Base-by-base conservation (phyloP, 2,329 filamentous ascomycete genomes). In the Hypoxylon sp. region DNA sequence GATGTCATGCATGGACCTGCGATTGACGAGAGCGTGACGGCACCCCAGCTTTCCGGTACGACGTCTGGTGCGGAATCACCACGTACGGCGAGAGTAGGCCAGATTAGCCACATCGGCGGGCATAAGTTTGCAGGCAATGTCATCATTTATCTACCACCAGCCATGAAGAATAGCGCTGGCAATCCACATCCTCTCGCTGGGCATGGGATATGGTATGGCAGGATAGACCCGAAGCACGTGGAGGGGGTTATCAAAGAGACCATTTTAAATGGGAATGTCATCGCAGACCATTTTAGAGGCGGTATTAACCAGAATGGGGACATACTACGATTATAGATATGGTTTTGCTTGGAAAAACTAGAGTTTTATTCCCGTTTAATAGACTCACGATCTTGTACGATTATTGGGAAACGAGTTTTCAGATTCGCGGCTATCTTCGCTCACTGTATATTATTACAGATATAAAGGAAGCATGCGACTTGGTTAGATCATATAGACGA, bases 81-180 rank as follows among this genome's bases (percentile, higher is more conserved):
- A 7, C 58, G 60, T 5, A 73, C 78, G 1, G 88, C 84, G 2
- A 75, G 85, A 36, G 80, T 92, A 0, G 90, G 83, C 0, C 64
- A 87, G 45, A 88, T 92, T 46, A 90, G 86, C 54, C 90, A 95
- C 63, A 86, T 95, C 43, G 89, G 90, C 1, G 90, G 90, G 0
- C 90, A 95, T 71, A 92, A 91, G 68, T 93, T 87, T 67, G 90
- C 90, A 0, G 90, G 90, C 1, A 95, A 95, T 68, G 82, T 93
- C 25, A 91, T 94, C 36, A 72, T 94, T 1, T 94, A 94, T 64
- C 68, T 94, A 4, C 90, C 90, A 3, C 87, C 85, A 0, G 65
- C 64, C 0, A 51, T 75, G 55, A 75, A 67, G 54, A 69, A 67
- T 2, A 61, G 50, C 20, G 72, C 70, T 3, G 78, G 76, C 3